Evolutionary conservation across 345 rosid genomes (phyloP).

Genomic region (Aethionema arabicum): DNA sequence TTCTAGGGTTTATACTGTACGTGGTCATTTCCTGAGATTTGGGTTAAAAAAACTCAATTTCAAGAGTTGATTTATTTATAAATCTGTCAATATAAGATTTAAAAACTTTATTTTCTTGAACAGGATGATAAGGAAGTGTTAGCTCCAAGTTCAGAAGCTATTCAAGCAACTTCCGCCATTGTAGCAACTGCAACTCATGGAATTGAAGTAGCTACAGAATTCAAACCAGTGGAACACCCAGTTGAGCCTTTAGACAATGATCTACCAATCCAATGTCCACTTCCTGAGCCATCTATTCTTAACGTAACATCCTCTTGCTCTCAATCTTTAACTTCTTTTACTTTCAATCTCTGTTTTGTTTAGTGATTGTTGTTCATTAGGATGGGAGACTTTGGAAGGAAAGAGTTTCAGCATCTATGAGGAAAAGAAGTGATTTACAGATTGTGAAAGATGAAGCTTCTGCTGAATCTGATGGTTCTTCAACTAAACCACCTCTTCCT

Average conservation of each 20-base stretch:
- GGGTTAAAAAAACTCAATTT: not conserved
- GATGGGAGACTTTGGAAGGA: conserved; percentile 98
- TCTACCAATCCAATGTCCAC: conserved; percentile 80
- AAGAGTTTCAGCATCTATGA: conserved; percentile 61
- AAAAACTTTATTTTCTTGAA: conserved; percentile 7
- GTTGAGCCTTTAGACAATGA: conserved; percentile 79
- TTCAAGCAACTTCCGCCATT: conserved; percentile 39
- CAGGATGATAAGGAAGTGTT: conserved; percentile 70
- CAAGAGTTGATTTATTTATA: conserved; percentile 13
- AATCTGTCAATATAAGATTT: conserved; percentile 14
- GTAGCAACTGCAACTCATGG: conserved; percentile 60
- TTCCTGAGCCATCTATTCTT: conserved; percentile 89
- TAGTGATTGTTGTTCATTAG: conserved; percentile 38
- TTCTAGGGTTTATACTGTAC: conserved; percentile 3
- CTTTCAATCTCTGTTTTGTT: conserved; percentile 5
- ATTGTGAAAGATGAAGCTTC: conserved; percentile 54
- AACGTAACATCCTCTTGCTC: conserved; percentile 50
- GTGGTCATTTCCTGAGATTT: not conserved
- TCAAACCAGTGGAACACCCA: conserved; percentile 95
- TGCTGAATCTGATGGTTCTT: conserved; percentile 44
- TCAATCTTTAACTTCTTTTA: not conserved
- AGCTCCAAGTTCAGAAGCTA: conserved; percentile 54
- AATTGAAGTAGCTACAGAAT: conserved; percentile 77
- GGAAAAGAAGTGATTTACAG: conserved; percentile 64
- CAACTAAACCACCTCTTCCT: conserved; percentile 45